Conservation (phyloP, 805 yeast genomes). For the Schizosaccharomyces osmophilus region DNA sequence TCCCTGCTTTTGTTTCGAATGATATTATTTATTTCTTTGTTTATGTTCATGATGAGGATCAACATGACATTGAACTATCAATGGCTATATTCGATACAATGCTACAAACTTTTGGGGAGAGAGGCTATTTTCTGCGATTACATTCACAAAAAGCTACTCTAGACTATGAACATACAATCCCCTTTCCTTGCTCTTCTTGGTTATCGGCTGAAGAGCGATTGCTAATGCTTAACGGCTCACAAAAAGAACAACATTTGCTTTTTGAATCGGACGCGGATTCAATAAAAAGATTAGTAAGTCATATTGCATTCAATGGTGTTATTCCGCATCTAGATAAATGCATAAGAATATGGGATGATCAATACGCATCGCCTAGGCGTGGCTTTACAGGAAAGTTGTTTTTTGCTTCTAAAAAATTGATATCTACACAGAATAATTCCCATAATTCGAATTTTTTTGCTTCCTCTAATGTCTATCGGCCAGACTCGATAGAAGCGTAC, state of each 20-base stretch:
- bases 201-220: conserved; percentile 25
- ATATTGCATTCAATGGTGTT: conserved; percentile 25
- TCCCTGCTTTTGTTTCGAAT: conserved; percentile 41
- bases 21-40: conserved; percentile 34
- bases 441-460: neutral
- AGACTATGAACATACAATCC: neutral
- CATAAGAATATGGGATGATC: conserved; percentile 67
- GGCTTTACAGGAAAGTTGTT: conserved; percentile 57
- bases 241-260: neutral
- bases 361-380: conserved; percentile 45
- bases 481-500: neutral
- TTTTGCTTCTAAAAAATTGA: conserved; percentile 38
- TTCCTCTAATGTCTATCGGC: neutral
- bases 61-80: conserved; percentile 22
- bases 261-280: neutral
- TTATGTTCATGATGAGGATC: conserved; percentile 24
- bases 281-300: conserved; percentile 12
- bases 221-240: neutral
- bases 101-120: conserved; percentile 17
- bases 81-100: conserved; percentile 18
- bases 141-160: neutral
- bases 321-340: conserved; percentile 72
- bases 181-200: conserved; percentile 14
- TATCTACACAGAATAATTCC: conserved; percentile 12
- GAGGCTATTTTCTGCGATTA: conserved; percentile 11